phyloP scores from a whole-genome alignment of 2,329 filamentous ascomycete genomes.

The Aspergillus tanneri region DNA sequence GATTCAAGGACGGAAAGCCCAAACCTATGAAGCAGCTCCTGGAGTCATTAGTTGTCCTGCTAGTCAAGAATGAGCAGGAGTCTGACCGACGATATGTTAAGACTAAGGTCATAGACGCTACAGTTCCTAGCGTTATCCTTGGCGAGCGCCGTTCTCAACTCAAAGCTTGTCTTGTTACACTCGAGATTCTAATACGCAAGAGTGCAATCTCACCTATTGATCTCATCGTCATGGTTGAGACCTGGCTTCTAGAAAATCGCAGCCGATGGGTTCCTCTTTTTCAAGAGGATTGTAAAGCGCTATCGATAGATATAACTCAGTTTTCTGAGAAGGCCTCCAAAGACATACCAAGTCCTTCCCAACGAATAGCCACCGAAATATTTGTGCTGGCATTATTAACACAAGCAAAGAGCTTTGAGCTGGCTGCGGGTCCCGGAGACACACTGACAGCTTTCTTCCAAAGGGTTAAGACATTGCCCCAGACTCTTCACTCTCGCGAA shows the following conservation, averaged over 20 bases:
- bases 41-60: slow-evolving; percentile 38
- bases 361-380: slow-evolving; percentile 28
- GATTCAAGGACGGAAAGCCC: slow-evolving; percentile 44
- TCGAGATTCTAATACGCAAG: slow-evolving; percentile 42
- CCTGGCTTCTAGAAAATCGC: slow-evolving; percentile 37
- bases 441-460: slow-evolving; percentile 30
- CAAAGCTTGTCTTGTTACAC: slow-evolving; percentile 37
- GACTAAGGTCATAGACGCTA: slow-evolving; percentile 24
- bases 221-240: slow-evolving; percentile 29
- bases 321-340: slow-evolving; percentile 19
- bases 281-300: slow-evolving; percentile 32
- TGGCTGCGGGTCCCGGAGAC: slow-evolving; percentile 30
- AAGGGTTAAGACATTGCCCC: slow-evolving; percentile 24
- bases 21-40: slow-evolving; percentile 49
- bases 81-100: slow-evolving; percentile 22
- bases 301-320: slow-evolving; percentile 26
- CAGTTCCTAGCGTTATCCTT: slow-evolving; percentile 39
- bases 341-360: slow-evolving; percentile 13
- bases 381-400: slow-evolving; percentile 34
- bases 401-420: slow-evolving; percentile 31
- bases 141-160: slow-evolving; percentile 41
- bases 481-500: slow-evolving; percentile 1
- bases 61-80: slow-evolving; percentile 30
- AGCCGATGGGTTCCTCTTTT: slow-evolving; percentile 34
- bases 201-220: slow-evolving; percentile 33